Base-by-base conservation (phyloP, 2,329 filamentous ascomycete genomes). In the Fusarium acutatum region DNA sequence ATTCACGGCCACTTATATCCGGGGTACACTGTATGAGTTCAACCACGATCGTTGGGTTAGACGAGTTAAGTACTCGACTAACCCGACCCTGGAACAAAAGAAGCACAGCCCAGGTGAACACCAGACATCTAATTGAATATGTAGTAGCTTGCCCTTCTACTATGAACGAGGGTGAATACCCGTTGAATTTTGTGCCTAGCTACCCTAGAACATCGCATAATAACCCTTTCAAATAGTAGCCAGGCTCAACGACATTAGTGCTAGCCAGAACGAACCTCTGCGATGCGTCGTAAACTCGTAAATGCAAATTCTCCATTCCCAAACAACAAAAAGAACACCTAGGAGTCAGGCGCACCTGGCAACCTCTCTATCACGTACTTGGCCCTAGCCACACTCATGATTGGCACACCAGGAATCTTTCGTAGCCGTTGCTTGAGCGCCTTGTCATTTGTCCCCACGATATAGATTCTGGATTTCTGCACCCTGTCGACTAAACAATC, bases 341-440 rank as follows among this genome's bases (percentile, higher is more conserved):
- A 80, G 74, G 76, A 83, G 54, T 95, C 92, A 38, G 94, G 93
- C 41, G 94, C 94, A 82, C 95, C 93, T 10, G 95, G 95, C 71
- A 98, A 83, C 78, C 95, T 90, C 87, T 98, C 96, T 79, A 99
- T 96, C 53, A 96, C 92, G 83, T 98, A 98, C 83, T 98, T 98
- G 50, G 94, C 94, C 79, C 94, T 89, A 11, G 93, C 93, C 34
- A 96, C 94, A 79, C 91, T 94, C 87, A 97, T 88, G 76, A 94
- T 90, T 32, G 92, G 92, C 64, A 93, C 91, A 82, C 88, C 87
- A 44, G 84, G 83, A 47, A 87, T 82, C 85, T 97, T 98, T 72
- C 95, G 88, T 77, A 97, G 88, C 64, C 95, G 87, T 79, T 94
- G 88, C 85, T 97, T 96, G 67, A 97, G 84, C 76, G 95, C 93